Percentiles rank a stretch among this genome's conserved stretches.
phyloP scores from a whole-genome alignment of 306 rosid genomes.

The apple (Malus domestica) region ASM211411v1 NC_041805.1:11249001-11249500 shows the following conservation, averaged over 20 bases:
- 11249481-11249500: neutral
- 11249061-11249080: neutral
- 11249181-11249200: neutral
- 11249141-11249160: neutral
- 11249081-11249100: neutral
- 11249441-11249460: neutral
- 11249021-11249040: neutral
- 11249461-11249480: neutral
- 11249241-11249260: neutral
- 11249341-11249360: neutral
- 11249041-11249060: neutral
- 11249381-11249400: neutral
- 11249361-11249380: neutral
- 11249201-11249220: neutral
- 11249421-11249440: neutral
- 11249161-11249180: neutral
- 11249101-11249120: neutral
- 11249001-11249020: constrained; percentile 5
- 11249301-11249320: neutral
- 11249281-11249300: neutral
- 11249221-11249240: neutral
- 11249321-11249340: neutral
- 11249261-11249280: neutral
- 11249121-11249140: neutral
- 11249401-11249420: neutral